phyloP scores from a whole-genome alignment of 1,284 basidiomycete genomes.

The Leccinum glutinopallens region DNA sequence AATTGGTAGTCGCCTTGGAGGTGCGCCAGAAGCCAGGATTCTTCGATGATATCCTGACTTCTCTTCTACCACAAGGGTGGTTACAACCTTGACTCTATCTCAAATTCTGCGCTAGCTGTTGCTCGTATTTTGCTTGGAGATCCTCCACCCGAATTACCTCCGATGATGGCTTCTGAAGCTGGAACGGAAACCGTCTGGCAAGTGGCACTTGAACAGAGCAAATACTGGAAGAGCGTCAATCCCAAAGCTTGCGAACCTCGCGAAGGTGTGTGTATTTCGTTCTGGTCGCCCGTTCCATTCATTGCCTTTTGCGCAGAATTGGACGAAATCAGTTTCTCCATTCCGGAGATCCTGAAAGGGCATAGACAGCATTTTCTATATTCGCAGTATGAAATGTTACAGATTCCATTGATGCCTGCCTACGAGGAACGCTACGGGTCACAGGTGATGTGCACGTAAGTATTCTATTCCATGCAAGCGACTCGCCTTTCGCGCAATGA shows the following conservation, averaged over 20 bases:
- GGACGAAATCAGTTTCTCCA: conserved; percentile 60
- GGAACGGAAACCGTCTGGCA: conserved; percentile 88
- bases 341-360: conserved; percentile 83
- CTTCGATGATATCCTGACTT: conserved; percentile 13
- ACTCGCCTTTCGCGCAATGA: conserved; percentile 12
- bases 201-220: conserved; percentile 84
- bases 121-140: conserved; percentile 86
- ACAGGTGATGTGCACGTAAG: conserved; percentile 86
- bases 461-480: conserved; percentile 17
- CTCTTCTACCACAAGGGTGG: conserved; percentile 70
- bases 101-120: conserved; percentile 86
- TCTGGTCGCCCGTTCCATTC: conserved; percentile 1
- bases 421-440: conserved; percentile 72
- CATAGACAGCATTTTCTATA: conserved; percentile 83
- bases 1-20: conserved; percentile 92
- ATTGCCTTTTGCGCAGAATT: conserved; percentile 44
- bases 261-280: conserved; percentile 51
- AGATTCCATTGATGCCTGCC: conserved; percentile 75
- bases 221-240: conserved; percentile 88
- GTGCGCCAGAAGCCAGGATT: conserved; percentile 41
- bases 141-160: conserved; percentile 71
- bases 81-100: conserved; percentile 91
- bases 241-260: conserved; percentile 78
- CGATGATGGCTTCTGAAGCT: conserved; percentile 71
- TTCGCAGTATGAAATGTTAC: conserved; percentile 71